phyloP scores from a whole-genome alignment of 2,329 filamentous ascomycete genomes.

The Stachybotrys echinatus region DNA sequence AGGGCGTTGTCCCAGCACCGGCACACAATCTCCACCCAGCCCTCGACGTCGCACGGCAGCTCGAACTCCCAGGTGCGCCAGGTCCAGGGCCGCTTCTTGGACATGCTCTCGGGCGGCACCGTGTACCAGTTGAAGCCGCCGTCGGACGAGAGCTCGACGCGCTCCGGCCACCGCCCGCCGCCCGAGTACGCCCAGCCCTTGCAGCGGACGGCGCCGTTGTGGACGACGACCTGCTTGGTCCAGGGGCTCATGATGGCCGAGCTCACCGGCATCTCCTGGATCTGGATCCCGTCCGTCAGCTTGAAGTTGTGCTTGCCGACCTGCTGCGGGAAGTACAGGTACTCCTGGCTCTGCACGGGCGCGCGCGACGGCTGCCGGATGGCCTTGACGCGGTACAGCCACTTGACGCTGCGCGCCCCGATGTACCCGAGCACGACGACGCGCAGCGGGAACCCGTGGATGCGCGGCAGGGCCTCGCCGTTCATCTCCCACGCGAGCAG shows the following conservation, averaged over 20 bases:
- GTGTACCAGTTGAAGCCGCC: conserved; percentile 61
- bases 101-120: conserved; percentile 54
- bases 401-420: conserved; percentile 59
- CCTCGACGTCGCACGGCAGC: conserved; percentile 56
- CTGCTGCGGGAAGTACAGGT: conserved; percentile 65
- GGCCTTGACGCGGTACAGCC: conserved; percentile 58
- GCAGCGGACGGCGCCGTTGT: conserved; percentile 47
- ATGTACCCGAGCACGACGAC: conserved; percentile 62
- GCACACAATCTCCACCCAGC: conserved; percentile 54
- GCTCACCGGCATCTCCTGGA: conserved; percentile 68
- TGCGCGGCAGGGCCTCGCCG: conserved; percentile 54
- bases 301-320: conserved; percentile 57
- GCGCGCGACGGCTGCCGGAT: conserved; percentile 50
- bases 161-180: conserved; percentile 53
- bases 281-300: conserved; percentile 46
- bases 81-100: conserved; percentile 54
- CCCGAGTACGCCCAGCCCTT: conserved; percentile 56
- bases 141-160: conserved; percentile 59
- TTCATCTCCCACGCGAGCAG: conserved; percentile 71
- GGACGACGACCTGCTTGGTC: conserved; percentile 54
- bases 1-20: conserved; percentile 58
- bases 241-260: conserved; percentile 62
- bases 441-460: conserved; percentile 61
- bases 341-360: conserved; percentile 60
- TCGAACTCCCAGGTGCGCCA: conserved; percentile 63